Base-by-base conservation (phyloP, 208 protist genomes). In the Wallacemonas collosoma region DNA sequence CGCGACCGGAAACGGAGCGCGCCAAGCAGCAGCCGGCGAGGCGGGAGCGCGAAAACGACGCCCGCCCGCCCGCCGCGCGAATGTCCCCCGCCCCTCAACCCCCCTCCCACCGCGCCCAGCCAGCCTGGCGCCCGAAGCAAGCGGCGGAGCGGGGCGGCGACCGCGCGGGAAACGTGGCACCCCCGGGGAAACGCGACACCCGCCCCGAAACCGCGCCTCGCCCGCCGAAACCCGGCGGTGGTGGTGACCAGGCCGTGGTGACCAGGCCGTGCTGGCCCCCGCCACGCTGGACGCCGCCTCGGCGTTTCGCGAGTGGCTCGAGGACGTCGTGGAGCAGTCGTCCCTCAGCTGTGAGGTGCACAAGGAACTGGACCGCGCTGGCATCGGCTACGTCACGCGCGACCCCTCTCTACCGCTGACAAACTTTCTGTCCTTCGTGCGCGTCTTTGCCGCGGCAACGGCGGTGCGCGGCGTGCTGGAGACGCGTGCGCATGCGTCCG, bases 311-410 rank as follows among this genome's bases (percentile, higher is more conserved):
- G 68, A 82, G 35, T 95, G 90, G 88, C 55, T 95, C 11, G 90
- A 95, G 53, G 88, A 95, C 51, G 77, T 93, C 45, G 80, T 93
- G 39, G 90, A 86, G 73, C 88, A 95, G 71, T 92, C 85, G 40
- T 83, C 90, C 36, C 79, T 95, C 8, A 84, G 85, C 57, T 72
- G 71, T 6, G 86, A 92, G 74, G 75, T 79, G 17, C 73, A 81
- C 61, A 71, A 77, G 50, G 73, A 82, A 14, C 65, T 92, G 17
- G 68, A 71, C 40, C 73, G 76, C 50, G 83, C 85, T 17, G 86
- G 88, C 67, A 75, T 95, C 57, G 84, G 80, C 60, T 95, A 95
- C 79, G 61, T 95, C 70, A 77, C 47, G 38, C 83, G 90, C 65
- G 86, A 91, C 72, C 80, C 88, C 38, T 53, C 71, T 6, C 85